These are phyloP conservation scores for Piper longum DNA, from an alignment of 164 flowering plant species.

Conservation along the genomic window DNA sequence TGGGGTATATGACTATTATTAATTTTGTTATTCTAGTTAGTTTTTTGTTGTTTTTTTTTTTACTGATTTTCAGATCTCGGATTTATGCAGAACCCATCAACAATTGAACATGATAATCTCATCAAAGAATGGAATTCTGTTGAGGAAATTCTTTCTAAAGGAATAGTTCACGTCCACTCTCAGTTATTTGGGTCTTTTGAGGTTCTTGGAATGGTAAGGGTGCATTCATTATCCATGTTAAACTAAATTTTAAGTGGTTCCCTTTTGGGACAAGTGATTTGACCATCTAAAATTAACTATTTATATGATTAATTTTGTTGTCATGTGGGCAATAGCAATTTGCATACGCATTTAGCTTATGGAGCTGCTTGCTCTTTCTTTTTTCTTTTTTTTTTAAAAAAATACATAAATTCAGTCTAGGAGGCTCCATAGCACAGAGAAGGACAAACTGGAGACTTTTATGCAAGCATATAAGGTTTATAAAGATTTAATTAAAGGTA, in stretches of 20 bases:
- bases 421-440: slow-evolving; percentile 25
- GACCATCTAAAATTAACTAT: no score
- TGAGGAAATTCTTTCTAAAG: slow-evolving; percentile 34
- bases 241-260: no score
- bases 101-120: slow-evolving; percentile 21
- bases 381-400: neutral
- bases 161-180: slow-evolving; percentile 41
- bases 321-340: no score
- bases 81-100: slow-evolving; percentile 20
- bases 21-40: neutral
- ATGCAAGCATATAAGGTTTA: slow-evolving; percentile 52
- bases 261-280: no score
- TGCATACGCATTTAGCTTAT: no score
- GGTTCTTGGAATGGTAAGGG: slow-evolving; percentile 33
- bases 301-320: no score
- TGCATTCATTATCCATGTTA: no score
- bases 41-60: slow-evolving; percentile 1
- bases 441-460: slow-evolving; percentile 42
- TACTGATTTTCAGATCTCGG: neutral
- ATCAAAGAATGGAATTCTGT: slow-evolving; percentile 47
- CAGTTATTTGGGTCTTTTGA: slow-evolving; percentile 58
- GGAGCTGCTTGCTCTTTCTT: slow-evolving; percentile 7
- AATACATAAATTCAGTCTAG: slow-evolving; percentile 30
- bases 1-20: slow-evolving; percentile 15
- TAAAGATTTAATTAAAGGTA: slow-evolving; percentile 38